Base-by-base conservation (phyloP, 2,329 filamentous ascomycete species). In the Penicillium sp. region DNA sequence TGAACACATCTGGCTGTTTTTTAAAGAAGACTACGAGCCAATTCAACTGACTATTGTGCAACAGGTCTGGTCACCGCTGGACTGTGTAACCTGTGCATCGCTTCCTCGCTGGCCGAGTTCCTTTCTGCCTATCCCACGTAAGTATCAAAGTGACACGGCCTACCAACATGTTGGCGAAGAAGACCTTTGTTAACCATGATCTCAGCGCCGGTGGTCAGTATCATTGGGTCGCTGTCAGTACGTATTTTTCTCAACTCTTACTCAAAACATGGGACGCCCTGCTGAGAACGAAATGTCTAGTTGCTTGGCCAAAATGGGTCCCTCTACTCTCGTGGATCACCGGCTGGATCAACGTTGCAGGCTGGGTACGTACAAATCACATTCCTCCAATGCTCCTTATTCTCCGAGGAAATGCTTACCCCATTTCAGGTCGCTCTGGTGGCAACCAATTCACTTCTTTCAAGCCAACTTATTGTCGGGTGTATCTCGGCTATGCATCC, bases 51-150 rank as follows among this genome's bases (percentile, higher is more conserved):
- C 27, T 36, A 13, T 9, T 37, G 11, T 8, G 5, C 13, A 18
- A 11, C 29, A 66, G 63, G 68, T 39, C 67, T 85, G 11, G 63
- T 79, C 5, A 76, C 78, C n/a, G 79, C 80, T 11, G 81, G 83
- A 25, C 57, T 86, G 40, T 87, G 84, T 70, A 88, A 88, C 57
- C 61, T 88, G 9, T 85, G 81, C 54, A 74, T 88, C 24, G 82
- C 85, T 3, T 77, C 81, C 6, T 85, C 82, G 4, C 71, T 88
- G 35, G 84, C 84, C 32, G 85, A 88, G 61, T 88, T 86, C 58
- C 70, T 86, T 3, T 83, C 81, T 0, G 81, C 82, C 0, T 86
- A 82, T 63, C 76, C 71, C 13, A 80, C 71, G 64, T 66, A 51
- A 46, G 63, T 56, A 4, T 18, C 18, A 18, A 0, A 27, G 12